Evolutionary conservation across 225 moss, liverwort and hornwort species (phyloP).

Genomic region (Bryum argenteum): DNA sequence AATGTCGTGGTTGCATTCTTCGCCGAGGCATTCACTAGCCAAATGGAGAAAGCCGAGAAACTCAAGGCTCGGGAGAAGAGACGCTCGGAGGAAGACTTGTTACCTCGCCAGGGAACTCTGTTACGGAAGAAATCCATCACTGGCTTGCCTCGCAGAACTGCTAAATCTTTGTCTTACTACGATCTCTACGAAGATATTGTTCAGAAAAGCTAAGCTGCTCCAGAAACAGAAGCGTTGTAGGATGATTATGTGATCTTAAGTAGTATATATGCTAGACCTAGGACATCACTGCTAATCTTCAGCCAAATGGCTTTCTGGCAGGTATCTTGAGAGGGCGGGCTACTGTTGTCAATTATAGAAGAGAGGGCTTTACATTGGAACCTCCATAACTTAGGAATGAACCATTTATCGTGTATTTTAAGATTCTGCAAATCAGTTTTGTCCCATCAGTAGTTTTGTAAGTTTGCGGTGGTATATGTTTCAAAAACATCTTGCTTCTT

Average conservation of each 20-base stretch:
- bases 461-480: too few species aligned
- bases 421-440: conserved; percentile 18
- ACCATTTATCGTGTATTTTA: conserved; percentile 37
- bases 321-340: conserved; percentile 20
- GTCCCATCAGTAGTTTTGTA: too few species aligned
- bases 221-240: conserved; percentile 2
- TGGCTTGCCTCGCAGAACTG: conserved; percentile 44
- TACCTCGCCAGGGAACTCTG: conserved; percentile 35
- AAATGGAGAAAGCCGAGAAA: conserved; percentile 81
- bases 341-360: conserved; percentile 14
- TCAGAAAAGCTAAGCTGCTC: conserved; percentile 40
- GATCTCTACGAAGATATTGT: conserved; percentile 61
- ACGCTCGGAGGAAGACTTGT: conserved; percentile 44
- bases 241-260: neutral
- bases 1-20: conserved; percentile 89
- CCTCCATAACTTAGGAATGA: conserved; percentile 14
- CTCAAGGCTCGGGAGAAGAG: conserved; percentile 45
- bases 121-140: conserved; percentile 48
- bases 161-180: conserved; percentile 56
- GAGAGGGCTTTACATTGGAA: conserved; percentile 19
- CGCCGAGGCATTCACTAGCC: conserved; percentile 73
- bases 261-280: conserved; percentile 4
- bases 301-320: conserved; percentile 27
- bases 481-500: too few species aligned
- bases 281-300: conserved; percentile 12